These are phyloP conservation scores for Penicillium hesseltinei DNA, from an alignment of 2,329 filamentous ascomycete species.

Conservation along the genomic window DNA sequence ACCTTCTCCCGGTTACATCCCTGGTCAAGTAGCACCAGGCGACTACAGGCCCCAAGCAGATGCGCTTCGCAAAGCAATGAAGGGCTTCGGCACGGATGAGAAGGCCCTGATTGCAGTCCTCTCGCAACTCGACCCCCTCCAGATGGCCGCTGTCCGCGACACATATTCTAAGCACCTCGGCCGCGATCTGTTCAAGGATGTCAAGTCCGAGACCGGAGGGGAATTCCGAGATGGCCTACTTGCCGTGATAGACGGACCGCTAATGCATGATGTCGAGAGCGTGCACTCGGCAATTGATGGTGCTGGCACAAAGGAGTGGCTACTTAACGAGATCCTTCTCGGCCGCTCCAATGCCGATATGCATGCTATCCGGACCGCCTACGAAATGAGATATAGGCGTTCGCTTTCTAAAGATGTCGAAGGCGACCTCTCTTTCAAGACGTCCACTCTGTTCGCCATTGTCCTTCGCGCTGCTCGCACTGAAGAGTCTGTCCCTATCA, in stretches of 20 bases:
- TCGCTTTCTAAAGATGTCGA: slow-evolving; percentile 71
- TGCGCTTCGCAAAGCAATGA: slow-evolving; percentile 77
- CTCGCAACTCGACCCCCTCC: slow-evolving; percentile 71
- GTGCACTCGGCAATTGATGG: slow-evolving; percentile 73
- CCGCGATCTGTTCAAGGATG: slow-evolving; percentile 70
- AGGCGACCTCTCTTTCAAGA: slow-evolving; percentile 80
- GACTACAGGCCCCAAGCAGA: slow-evolving; percentile 69
- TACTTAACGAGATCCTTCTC: slow-evolving; percentile 84
- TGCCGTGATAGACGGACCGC: slow-evolving; percentile 73
- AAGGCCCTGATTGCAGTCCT: slow-evolving; percentile 69
- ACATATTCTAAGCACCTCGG: slow-evolving; percentile 65
- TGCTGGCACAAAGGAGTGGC: slow-evolving; percentile 77
- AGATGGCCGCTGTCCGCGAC: slow-evolving; percentile 66
- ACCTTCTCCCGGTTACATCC: slow-evolving; percentile 72
- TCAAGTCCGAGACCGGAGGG: slow-evolving; percentile 73
- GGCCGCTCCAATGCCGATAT: slow-evolving; percentile 84
- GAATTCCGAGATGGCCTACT: slow-evolving; percentile 74
- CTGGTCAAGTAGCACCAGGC: slow-evolving; percentile 64
- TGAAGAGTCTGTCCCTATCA: slow-evolving; percentile 74
- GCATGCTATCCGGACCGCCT: slow-evolving; percentile 77
- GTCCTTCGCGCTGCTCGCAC: slow-evolving; percentile 70
- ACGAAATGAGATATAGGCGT: slow-evolving; percentile 64
- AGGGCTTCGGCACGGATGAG: slow-evolving; percentile 89
- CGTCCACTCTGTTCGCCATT: slow-evolving; percentile 79
- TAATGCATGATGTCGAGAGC: slow-evolving; percentile 71